Percentiles rank a stretch among this genome's conserved stretches.
These are phyloP conservation scores for Gaultheria prostrata DNA, from an alignment of 148 eudicot genomes.

Conservation along the genomic window DNA sequence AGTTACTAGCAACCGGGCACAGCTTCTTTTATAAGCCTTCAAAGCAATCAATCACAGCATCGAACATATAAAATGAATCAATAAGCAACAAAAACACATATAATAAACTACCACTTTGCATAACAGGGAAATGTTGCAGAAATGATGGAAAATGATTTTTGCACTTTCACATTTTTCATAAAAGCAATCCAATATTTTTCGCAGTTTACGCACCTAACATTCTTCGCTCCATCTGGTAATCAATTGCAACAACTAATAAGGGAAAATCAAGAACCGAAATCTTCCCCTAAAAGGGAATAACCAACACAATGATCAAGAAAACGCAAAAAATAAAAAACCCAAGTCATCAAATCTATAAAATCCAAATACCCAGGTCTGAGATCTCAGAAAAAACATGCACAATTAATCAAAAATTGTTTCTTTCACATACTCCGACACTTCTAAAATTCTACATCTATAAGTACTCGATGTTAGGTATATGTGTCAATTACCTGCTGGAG, in stretches of 20 bases:
- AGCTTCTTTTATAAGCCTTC: background rate
- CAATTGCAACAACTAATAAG: background rate
- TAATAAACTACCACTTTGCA: background rate
- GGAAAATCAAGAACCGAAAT: background rate
- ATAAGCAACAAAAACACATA: background rate
- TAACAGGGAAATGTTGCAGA: background rate
- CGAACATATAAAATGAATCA: background rate
- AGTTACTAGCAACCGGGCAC: background rate
- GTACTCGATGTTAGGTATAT: background rate
- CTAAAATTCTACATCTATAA: background rate
- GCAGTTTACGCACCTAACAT: background rate
- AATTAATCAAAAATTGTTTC: background rate
- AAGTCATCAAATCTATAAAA: background rate
- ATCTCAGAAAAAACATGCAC: background rate
- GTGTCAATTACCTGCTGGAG: constrained; percentile 49
- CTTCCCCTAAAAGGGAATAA: background rate
- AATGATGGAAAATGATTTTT: background rate
- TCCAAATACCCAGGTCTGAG: constrained; percentile 2
- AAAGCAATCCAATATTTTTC: too few species aligned
- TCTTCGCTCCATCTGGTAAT: background rate
- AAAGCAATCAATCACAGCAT: background rate
- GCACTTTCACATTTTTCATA: too few species aligned
- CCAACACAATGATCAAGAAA: background rate
- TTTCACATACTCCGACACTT: background rate
- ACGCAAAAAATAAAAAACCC: constrained; percentile 5